Evolutionary conservation across 768 basidiomycete genomes (phyloP).

Genomic region (Pluteus cervinus): DNA sequence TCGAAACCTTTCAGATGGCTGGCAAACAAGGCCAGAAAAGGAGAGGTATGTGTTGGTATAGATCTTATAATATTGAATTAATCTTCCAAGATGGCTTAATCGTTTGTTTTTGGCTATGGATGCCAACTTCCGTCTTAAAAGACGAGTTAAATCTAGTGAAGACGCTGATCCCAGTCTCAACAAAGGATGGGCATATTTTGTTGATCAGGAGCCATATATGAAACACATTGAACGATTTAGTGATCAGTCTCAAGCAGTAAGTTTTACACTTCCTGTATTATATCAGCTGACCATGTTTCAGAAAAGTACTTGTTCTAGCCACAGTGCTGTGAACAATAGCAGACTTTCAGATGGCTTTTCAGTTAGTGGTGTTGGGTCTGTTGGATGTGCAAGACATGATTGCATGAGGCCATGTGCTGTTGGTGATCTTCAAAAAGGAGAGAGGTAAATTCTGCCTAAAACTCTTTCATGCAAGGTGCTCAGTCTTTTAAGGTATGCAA

Average conservation of each 20-base stretch:
- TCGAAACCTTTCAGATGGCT: slow-evolving; percentile 1
- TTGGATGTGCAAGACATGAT: slow-evolving; percentile 8
- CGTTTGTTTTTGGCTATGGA: slow-evolving; percentile 10
- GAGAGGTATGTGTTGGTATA: background rate
- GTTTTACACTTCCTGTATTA: slow-evolving; percentile 3
- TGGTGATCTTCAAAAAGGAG: slow-evolving; percentile 2
- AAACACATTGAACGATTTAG: slow-evolving; percentile 5
- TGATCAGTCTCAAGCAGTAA: slow-evolving; percentile 5
- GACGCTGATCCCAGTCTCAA: slow-evolving; percentile 11
- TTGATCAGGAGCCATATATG: slow-evolving; percentile 8
- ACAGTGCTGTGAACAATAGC: slow-evolving; percentile 6
- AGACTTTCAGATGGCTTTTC: slow-evolving; percentile 3
- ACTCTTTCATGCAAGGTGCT: background rate
- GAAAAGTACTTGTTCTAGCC: slow-evolving; percentile 5
- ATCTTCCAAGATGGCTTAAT: slow-evolving; percentile 10
- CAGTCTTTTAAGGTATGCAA: slow-evolving; percentile 11
- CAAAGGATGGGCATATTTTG: slow-evolving; percentile 15
- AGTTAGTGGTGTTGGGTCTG: slow-evolving; percentile 7
- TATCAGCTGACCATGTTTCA: background rate
- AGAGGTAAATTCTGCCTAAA: background rate
- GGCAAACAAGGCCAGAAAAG: background rate
- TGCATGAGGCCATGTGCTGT: slow-evolving; percentile 4
- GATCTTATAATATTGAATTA: background rate
- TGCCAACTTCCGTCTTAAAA: slow-evolving; percentile 14
- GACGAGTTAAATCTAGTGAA: slow-evolving; percentile 11